phyloP scores from a whole-genome alignment of 2,329 filamentous ascomycete species.

The Aspergillus hortae region DNA sequence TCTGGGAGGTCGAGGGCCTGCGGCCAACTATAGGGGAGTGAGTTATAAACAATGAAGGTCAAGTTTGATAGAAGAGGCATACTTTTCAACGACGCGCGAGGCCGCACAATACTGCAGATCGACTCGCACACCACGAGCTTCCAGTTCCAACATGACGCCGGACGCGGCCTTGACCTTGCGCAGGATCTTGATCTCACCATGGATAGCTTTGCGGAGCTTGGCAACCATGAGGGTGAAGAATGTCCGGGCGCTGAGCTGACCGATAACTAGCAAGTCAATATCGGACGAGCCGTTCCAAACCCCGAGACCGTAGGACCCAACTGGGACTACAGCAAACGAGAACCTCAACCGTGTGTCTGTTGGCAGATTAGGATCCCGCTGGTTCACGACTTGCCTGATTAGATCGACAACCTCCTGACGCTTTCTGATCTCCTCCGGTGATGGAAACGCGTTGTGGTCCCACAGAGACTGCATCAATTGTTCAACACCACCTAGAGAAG shows the following conservation, averaged over 20 bases:
- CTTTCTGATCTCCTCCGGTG: not conserved
- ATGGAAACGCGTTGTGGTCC: not conserved
- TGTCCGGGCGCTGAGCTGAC: conserved; percentile 5
- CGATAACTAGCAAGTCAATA: conserved; percentile 6
- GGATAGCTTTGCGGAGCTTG: not conserved
- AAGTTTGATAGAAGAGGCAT: not conserved
- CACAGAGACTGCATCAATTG: conserved; percentile 1
- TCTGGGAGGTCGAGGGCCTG: not conserved
- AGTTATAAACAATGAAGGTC: too few relatives aligned
- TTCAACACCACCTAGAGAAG: not conserved
- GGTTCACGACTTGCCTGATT: conserved; percentile 1
- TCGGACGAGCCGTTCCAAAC: conserved; percentile 7
- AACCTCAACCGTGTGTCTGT: not conserved
- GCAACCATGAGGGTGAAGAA: conserved; percentile 7
- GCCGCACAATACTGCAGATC: conserved; percentile 8
- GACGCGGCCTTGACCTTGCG: conserved; percentile 9
- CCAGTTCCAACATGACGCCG: conserved; percentile 5
- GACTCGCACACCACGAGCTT: conserved; percentile 1
- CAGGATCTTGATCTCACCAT: conserved; percentile 1
- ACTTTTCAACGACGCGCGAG: conserved; percentile 6
- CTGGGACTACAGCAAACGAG: conserved; percentile 1
- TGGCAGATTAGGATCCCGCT: conserved; percentile 3
- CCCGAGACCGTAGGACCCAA: conserved; percentile 4
- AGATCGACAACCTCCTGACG: not conserved
- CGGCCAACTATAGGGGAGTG: conserved; percentile 1